Percentiles rank a stretch among this genome's conserved stretches.
These are phyloP conservation scores for Populus davidiana DNA, from an alignment of 345 rosid genomes.

Conservation along the genomic window DNA sequence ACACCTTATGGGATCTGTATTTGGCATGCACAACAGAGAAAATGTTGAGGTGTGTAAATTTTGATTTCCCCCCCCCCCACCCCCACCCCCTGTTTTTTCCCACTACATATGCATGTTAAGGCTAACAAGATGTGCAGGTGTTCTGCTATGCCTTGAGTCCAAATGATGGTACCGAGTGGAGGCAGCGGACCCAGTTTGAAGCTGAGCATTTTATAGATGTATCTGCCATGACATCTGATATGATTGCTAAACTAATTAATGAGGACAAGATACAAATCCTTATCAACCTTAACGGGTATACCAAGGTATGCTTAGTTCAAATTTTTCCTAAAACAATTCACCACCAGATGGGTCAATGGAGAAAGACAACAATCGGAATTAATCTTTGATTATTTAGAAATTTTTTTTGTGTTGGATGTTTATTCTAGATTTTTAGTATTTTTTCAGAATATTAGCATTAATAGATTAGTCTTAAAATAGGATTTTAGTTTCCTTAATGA, in stretches of 20 bases:
- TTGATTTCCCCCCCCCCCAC: neutral
- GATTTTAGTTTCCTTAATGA: neutral
- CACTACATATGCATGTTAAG: neutral
- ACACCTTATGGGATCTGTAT: conserved; percentile 98
- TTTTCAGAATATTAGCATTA: neutral
- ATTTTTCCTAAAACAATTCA: neutral
- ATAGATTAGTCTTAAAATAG: neutral
- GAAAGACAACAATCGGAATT: neutral
- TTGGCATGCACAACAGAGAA: conserved; percentile 92
- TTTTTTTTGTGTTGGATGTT: neutral
- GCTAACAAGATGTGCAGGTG: conserved; percentile 43
- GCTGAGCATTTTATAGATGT: conserved; percentile 92
- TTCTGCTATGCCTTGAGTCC: conserved; percentile 95
- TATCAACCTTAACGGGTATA: conserved; percentile 90
- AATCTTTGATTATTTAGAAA: neutral
- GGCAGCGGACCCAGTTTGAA: conserved; percentile 83
- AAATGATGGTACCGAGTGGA: conserved; percentile 96
- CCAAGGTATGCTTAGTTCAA: conserved; percentile 49
- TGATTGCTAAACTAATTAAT: conserved; percentile 77
- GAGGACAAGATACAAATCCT: conserved; percentile 88
- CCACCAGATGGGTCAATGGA: neutral
- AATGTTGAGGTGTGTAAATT: conserved; percentile 69
- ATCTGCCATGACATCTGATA: conserved; percentile 82
- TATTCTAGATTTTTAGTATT: neutral
- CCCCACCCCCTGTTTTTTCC: neutral